Base-by-base conservation (phyloP, 202 grass and related monocot genomes). In the Sporobolus alterniflorus region DNA sequence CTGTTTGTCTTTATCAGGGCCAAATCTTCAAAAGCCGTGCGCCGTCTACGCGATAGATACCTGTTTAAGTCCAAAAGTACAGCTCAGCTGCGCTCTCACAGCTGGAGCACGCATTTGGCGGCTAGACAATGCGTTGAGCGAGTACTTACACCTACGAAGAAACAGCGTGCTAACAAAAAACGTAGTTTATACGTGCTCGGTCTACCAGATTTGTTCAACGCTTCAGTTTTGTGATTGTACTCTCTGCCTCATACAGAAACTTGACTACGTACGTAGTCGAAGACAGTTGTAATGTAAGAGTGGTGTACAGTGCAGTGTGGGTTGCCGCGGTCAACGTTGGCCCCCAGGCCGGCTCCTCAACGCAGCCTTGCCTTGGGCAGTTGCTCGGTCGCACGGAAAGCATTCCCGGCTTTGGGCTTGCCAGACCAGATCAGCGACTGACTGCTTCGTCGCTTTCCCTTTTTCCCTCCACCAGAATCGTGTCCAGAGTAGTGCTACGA, bases 11-110 rank as follows among this genome's bases (percentile, higher is more conserved):
- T 69, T 25, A 68, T 64, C 39, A 79, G 62, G 69, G 60, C 69
- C 62, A 75, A 43, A 74, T 57, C 88, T 74, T 89, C 9, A 87
- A 90, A 87, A 90, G 84, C 26, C 31, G 84, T 48, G 84, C 84
- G 84, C 84, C 88, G 84, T 90, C 79, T 90, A 83, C n/a, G 79
- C 22, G 74, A 90, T 83, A 69, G 88, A 51, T 71, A 48, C 39
- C 48, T 73, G 54, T 72, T 28, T 49, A 75, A 70, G 47, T 73
- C 79, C 62, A 79, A 31, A 29, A 16, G 28, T 43, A 83, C 88
- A 83, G 79, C 83, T 86, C 88, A 78, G 48, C 78, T 74, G 78
- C 40, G 46, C n/a, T 21, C 34, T 5, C 88, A 74, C 83, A 83
- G 88, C 88, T 86, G 88, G 68, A 79, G 74, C 25, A 43, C 26